Percentiles rank a stretch among this genome's conserved stretches.
These are phyloP conservation scores for Westerdykella ornata DNA, from an alignment of 2,329 filamentous ascomycete species.

Conservation along the genomic window DNA sequence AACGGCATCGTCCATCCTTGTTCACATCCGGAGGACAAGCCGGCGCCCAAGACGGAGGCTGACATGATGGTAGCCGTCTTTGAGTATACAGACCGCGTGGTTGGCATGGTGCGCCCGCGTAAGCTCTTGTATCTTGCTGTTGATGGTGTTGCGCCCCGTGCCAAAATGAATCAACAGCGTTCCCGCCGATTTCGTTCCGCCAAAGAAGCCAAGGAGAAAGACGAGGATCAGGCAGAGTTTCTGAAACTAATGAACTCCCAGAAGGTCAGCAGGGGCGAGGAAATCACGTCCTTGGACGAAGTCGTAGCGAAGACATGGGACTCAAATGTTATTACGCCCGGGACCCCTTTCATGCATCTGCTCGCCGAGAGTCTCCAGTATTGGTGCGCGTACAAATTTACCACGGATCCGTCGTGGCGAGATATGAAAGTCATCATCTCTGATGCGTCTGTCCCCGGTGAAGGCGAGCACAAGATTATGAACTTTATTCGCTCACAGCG, in stretches of 20 bases:
- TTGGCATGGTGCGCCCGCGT: slow-evolving; percentile 95
- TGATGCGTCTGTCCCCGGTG: slow-evolving; percentile 92
- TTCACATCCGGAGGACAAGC: slow-evolving; percentile 90
- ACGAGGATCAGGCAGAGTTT: slow-evolving; percentile 82
- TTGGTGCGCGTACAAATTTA: slow-evolving; percentile 96
- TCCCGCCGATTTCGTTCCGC: slow-evolving; percentile 91
- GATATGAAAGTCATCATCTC: slow-evolving; percentile 94
- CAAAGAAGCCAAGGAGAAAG: slow-evolving; percentile 90
- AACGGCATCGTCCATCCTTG: slow-evolving; percentile 99
- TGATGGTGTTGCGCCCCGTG: slow-evolving; percentile 92
- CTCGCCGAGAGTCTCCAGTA: slow-evolving; percentile 84
- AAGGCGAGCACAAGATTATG: slow-evolving; percentile 99
- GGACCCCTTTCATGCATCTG: slow-evolving; percentile 98
- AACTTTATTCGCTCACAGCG: slow-evolving; percentile 92
- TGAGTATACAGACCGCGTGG: slow-evolving; percentile 95
- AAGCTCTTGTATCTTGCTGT: slow-evolving; percentile 98
- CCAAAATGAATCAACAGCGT: slow-evolving; percentile 99
- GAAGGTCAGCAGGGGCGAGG: slow-evolving; percentile 48
- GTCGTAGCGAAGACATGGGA: slow-evolving; percentile 87
- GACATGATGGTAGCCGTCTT: slow-evolving; percentile 99
- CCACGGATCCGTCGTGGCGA: slow-evolving; percentile 92
- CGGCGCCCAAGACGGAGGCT: slow-evolving; percentile 85
- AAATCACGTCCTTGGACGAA: slow-evolving; percentile 54
- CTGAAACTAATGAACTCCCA: slow-evolving; percentile 77
- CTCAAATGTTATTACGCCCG: slow-evolving; percentile 80